Percentiles rank a stretch among this genome's conserved stretches.
Evolutionary conservation across 768 basidiomycete genomes (phyloP).

Genomic region (Leccinellum luteum): DNA sequence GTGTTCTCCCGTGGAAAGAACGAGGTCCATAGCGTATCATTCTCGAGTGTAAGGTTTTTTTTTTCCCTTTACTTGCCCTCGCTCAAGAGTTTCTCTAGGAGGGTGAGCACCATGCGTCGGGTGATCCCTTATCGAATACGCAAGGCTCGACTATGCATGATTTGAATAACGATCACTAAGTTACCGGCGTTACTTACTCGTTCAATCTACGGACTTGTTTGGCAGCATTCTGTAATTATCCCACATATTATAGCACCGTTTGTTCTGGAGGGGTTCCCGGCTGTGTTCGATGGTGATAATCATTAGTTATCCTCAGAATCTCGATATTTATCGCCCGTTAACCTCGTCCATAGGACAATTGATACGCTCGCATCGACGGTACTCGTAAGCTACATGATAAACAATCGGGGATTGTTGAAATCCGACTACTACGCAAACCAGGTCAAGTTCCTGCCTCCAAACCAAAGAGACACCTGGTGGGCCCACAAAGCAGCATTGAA

Average conservation of each 20-base stretch:
- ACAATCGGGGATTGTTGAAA: slow-evolving; percentile 74
- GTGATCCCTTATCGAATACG: not conserved
- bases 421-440: slow-evolving; percentile 52
- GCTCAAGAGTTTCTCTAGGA: not conserved
- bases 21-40: slow-evolving; percentile 3
- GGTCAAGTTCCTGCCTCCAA: slow-evolving; percentile 25
- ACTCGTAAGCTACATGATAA: slow-evolving; percentile 16
- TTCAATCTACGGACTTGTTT: not conserved
- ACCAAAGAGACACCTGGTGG: slow-evolving; percentile 24
- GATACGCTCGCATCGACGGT: slow-evolving; percentile 9
- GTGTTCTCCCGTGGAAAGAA: slow-evolving; percentile 27
- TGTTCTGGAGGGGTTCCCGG: not conserved
- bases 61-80: not conserved
- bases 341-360: not conserved
- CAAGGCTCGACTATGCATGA: slow-evolving; percentile 3
- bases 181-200: slow-evolving; percentile 1
- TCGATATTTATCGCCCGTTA: not conserved
- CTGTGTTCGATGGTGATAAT: not conserved
- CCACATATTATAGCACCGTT: not conserved
- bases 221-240: not conserved
- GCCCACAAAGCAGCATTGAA: slow-evolving; percentile 24
- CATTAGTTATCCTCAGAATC: too few species aligned
- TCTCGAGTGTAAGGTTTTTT: slow-evolving; percentile 13
- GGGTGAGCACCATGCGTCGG: slow-evolving; percentile 7
- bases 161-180: slow-evolving; percentile 1